These are phyloP conservation scores for Backusella luteola DNA, from an alignment of 192 early-diverging fungal species.

Conservation along the genomic window DNA sequence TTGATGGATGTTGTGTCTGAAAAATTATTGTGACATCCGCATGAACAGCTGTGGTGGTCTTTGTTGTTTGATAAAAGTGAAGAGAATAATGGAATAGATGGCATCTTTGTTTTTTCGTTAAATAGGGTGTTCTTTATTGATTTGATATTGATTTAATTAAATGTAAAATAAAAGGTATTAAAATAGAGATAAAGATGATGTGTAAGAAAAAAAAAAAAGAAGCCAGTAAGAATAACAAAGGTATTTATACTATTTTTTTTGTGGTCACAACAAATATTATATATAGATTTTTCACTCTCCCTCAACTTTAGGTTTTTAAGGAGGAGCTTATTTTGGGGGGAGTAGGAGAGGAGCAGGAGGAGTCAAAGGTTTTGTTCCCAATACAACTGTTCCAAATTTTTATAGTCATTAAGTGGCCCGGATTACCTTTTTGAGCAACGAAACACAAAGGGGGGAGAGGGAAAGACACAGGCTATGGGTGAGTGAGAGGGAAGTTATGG, in stretches of 20 bases:
- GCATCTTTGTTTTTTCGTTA: constrained; percentile 5
- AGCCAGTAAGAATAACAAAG: not conserved
- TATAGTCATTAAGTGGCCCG: not conserved
- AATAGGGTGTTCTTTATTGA: not conserved
- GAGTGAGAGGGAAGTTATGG: not conserved
- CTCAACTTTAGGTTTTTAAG: not conserved
- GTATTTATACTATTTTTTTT: not conserved
- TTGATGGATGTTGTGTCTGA: not conserved
- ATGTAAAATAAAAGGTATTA: not conserved
- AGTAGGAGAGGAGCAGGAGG: not conserved
- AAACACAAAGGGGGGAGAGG: not conserved
- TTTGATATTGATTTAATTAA: not conserved
- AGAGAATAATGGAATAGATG: constrained; percentile 12
- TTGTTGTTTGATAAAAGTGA: constrained; percentile 4
- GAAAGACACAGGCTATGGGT: not conserved
- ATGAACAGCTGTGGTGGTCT: not conserved
- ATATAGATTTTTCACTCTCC: not conserved
- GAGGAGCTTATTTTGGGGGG: not conserved
- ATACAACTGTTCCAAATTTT: not conserved
- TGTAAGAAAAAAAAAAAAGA: not conserved
- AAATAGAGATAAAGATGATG: not conserved
- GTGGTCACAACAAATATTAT: not conserved
- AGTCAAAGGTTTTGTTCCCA: not conserved
- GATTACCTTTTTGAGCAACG: not conserved
- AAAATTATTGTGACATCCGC: constrained; percentile 5